Conservation (phyloP, 2,329 filamentous ascomycete genomes). For the Byssoonygena ceratinophila region DNA sequence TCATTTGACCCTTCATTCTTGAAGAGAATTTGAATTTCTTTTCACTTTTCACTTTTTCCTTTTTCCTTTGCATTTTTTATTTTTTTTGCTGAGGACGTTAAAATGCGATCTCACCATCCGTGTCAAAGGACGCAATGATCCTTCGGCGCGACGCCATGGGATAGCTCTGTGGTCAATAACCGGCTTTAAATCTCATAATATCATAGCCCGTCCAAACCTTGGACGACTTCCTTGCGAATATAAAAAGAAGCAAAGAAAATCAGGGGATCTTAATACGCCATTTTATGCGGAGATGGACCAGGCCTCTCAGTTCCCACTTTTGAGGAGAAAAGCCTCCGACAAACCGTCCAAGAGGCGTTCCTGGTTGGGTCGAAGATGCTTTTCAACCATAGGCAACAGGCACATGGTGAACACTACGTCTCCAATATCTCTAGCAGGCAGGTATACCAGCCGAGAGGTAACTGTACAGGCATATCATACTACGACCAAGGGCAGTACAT, state of each 20-base stretch:
- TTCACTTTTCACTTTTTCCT: background rate
- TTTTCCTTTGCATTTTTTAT: background rate
- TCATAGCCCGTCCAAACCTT: no score
- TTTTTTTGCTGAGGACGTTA: no score
- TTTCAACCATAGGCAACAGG: background rate
- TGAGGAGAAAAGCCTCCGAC: background rate
- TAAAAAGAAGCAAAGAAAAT: background rate
- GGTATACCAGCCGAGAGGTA: no score
- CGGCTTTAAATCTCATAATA: no score
- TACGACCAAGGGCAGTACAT: no score
- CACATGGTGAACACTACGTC: background rate
- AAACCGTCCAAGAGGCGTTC: background rate
- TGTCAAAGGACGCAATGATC: background rate
- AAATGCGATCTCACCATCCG: no score
- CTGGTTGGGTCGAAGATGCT: background rate
- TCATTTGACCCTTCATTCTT: no score
- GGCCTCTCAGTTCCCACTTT: background rate
- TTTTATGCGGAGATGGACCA: background rate
- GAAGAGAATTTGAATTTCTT: no score
- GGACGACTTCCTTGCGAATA: background rate
- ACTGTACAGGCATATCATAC: background rate
- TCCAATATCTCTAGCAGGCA: background rate
- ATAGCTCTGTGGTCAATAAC: no score
- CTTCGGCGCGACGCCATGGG: background rate
- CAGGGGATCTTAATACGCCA: background rate